These are phyloP conservation scores for Cylindrodendrum hubeiense DNA, from an alignment of 2,329 filamentous ascomycete genomes.

Conservation along the genomic window DNA sequence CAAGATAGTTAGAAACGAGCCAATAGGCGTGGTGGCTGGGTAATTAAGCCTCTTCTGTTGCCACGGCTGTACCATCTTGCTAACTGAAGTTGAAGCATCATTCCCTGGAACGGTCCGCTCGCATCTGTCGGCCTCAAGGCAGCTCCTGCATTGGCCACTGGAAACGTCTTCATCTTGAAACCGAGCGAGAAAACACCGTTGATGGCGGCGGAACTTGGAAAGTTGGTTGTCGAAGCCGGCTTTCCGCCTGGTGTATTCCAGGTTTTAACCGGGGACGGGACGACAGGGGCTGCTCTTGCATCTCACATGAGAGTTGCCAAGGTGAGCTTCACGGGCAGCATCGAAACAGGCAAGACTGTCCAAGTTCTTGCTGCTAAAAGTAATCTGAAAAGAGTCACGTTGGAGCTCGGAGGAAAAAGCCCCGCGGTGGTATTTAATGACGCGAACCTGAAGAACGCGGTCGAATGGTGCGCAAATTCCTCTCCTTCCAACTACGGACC, in stretches of 20 bases:
- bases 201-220: conserved; percentile 58
- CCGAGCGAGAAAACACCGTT: conserved; percentile 65
- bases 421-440: conserved; percentile 74
- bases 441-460: conserved; percentile 72
- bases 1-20: conserved; percentile 52
- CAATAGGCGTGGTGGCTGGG: conserved; percentile 45
- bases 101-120: conserved; percentile 67
- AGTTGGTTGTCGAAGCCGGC: conserved; percentile 77
- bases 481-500: conserved; percentile 45
- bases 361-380: conserved; percentile 77
- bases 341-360: conserved; percentile 75
- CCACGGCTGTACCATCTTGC: not conserved
- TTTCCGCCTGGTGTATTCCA: conserved; percentile 82
- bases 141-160: conserved; percentile 60
- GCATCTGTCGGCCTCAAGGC: conserved; percentile 58
- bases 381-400: conserved; percentile 72
- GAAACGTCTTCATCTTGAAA: conserved; percentile 65
- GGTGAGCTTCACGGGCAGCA: conserved; percentile 81
- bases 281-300: conserved; percentile 74
- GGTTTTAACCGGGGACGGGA: conserved; percentile 76
- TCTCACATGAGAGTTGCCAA: conserved; percentile 77
- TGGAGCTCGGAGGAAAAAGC: conserved; percentile 75
- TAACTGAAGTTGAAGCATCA: conserved; percentile 47
- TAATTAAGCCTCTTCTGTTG: not conserved
- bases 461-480: conserved; percentile 55